Percentiles rank a stretch among this genome's conserved stretches.
Evolutionary conservation across 768 basidiomycete species (phyloP).

Genomic region (Tulasnella sp.): DNA sequence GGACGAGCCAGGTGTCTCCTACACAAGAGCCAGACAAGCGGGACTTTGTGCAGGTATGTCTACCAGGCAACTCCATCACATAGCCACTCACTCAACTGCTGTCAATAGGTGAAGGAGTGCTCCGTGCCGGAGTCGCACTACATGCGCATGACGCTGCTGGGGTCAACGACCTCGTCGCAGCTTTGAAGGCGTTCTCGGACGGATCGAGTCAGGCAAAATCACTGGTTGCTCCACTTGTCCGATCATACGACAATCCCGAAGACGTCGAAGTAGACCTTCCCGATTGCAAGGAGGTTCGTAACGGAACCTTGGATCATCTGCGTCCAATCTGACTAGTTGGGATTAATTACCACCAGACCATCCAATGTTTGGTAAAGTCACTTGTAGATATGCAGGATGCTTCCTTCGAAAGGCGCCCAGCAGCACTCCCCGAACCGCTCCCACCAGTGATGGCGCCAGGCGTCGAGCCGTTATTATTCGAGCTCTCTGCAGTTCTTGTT

Average conservation of each 20-base stretch:
- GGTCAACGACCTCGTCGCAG: slow-evolving; percentile 54
- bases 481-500: slow-evolving; percentile 67
- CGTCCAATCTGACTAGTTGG: neutral
- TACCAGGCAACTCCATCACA: slow-evolving; percentile 39
- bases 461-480: slow-evolving; percentile 41
- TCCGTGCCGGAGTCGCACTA: slow-evolving; percentile 56
- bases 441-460: neutral
- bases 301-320: neutral
- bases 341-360: neutral
- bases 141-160: slow-evolving; percentile 48
- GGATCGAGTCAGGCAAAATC: slow-evolving; percentile 45
- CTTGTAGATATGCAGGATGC: slow-evolving; percentile 11
- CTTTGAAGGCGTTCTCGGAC: slow-evolving; percentile 58
- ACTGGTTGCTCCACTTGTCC: slow-evolving; percentile 51
- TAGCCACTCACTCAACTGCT: neutral
- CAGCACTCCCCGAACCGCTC: slow-evolving; percentile 30
- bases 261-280: neutral
- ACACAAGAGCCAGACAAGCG: slow-evolving; percentile 71
- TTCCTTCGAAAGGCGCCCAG: slow-evolving; percentile 13
- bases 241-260: slow-evolving; percentile 31
- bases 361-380: neutral
- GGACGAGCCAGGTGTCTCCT: slow-evolving; percentile 81
- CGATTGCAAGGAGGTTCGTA: slow-evolving; percentile 7
- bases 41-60: slow-evolving; percentile 75
- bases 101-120: neutral